A percentile compares a stretch with the other conserved stretches of the same genome.
Evolutionary conservation across 805 yeast genomes (phyloP).

Genomic region (Candida hungchunana): DNA sequence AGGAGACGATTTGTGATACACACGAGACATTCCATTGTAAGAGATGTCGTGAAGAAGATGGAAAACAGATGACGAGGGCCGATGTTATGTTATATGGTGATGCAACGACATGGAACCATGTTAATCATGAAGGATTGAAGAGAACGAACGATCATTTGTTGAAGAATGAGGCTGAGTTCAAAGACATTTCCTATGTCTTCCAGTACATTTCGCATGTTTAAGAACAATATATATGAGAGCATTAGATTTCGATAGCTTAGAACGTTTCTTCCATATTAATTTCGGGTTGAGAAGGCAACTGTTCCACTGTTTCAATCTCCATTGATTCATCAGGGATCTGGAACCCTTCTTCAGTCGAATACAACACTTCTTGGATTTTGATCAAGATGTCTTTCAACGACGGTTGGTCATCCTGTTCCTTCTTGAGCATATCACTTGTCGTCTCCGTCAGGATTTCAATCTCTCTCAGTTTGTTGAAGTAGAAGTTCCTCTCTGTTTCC

Average conservation of each 20-base stretch:
- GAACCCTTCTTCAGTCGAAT: slow-evolving; percentile 82
- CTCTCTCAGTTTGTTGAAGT: slow-evolving; percentile 83
- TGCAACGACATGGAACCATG: slow-evolving; percentile 96
- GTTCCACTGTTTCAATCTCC: slow-evolving; percentile 20
- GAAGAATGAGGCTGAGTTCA: slow-evolving; percentile 63
- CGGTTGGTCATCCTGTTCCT: slow-evolving; percentile 21
- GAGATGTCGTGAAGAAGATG: slow-evolving; percentile 53
- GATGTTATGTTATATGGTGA: slow-evolving; percentile 95
- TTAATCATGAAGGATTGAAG: slow-evolving; percentile 55
- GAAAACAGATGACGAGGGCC: slow-evolving; percentile 59
- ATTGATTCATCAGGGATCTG: slow-evolving; percentile 48
- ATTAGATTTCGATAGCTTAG: slow-evolving; percentile 6
- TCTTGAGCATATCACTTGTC: slow-evolving; percentile 48
- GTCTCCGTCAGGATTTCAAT: slow-evolving; percentile 78
- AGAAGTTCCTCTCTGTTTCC: slow-evolving; percentile 83
- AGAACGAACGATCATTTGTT: slow-evolving; percentile 74
- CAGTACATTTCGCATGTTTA: slow-evolving; percentile 81
- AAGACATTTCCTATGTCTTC: slow-evolving; percentile 80
- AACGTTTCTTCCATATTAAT: slow-evolving; percentile 34
- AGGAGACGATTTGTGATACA: slow-evolving; percentile 75
- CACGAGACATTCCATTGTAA: slow-evolving; percentile 89
- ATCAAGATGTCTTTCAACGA: slow-evolving; percentile 41
- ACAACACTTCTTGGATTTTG: slow-evolving; percentile 71
- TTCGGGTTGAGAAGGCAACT: too few relatives aligned
- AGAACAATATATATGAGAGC: background rate